These are phyloP conservation scores for Eucalyptus guilfoylei DNA, from an alignment of 345 rosid species.

Conservation along the genomic window DNA sequence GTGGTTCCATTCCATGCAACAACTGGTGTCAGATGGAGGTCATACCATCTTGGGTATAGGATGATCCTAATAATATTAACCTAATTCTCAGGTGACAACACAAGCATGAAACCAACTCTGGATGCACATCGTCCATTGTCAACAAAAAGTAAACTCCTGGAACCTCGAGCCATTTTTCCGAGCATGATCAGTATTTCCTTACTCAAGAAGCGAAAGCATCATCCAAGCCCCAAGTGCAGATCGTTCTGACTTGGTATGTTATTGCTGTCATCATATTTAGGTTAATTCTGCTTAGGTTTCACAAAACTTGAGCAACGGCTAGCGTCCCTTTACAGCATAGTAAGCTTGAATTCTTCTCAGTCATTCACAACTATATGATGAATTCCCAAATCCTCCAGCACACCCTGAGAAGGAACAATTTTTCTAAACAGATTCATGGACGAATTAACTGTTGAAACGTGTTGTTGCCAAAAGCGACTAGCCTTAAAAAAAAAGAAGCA, in stretches of 20 bases:
- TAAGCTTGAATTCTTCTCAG: not conserved
- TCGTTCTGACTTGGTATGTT: not conserved
- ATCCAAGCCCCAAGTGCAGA: no score
- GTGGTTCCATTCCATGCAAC: not conserved
- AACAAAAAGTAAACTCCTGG: not conserved
- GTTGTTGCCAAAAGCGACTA: no score
- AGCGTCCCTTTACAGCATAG: not conserved
- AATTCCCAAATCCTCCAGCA: no score
- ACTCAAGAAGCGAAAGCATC: not conserved
- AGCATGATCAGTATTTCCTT: not conserved
- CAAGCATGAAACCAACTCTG: not conserved
- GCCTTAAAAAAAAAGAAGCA: no score
- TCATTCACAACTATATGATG: no score
- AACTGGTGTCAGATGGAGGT: not conserved
- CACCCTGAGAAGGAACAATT: no score
- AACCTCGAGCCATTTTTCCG: not conserved
- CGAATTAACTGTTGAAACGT: no score
- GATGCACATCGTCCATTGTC: not conserved
- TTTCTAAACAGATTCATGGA: no score
- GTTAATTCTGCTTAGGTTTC: not conserved
- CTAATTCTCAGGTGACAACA: not conserved
- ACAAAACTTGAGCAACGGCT: no score
- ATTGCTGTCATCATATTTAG: not conserved
- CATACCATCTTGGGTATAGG: not conserved
- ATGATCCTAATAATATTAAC: no score